phyloP scores from a whole-genome alignment of 1,139 yeast genomes.

The Yamadazyma friedrichii region DNA sequence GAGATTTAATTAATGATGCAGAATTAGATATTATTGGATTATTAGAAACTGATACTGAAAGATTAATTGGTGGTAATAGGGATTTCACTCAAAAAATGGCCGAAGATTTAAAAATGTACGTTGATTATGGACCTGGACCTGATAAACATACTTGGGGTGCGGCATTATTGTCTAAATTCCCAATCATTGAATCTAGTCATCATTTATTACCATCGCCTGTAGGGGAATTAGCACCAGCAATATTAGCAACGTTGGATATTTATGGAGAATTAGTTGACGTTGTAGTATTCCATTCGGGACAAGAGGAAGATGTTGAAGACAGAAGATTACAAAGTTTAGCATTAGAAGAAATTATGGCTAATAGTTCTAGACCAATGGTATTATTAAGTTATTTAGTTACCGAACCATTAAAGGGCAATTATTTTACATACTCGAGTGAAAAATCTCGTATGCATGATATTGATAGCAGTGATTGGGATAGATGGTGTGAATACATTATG shows the following conservation, averaged over 20 bases:
- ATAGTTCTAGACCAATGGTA: conserved; percentile 72
- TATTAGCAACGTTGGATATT: conserved; percentile 90
- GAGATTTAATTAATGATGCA: conserved; percentile 75
- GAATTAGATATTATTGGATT: conserved; percentile 90
- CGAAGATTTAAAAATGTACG: conserved; percentile 91
- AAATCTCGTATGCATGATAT: conserved; percentile 87
- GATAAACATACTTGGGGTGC: conserved; percentile 99
- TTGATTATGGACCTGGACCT: conserved; percentile 97
- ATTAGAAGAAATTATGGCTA: conserved; percentile 77
- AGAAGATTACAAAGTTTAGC: conserved; percentile 82
- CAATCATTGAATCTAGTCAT: conserved; percentile 85
- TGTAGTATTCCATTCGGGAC: conserved; percentile 97
- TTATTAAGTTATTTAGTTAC: conserved; percentile 89
- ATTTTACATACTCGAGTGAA: conserved; percentile 85
- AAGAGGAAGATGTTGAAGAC: conserved; percentile 95
- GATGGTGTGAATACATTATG: conserved; percentile 97
- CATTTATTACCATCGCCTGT: conserved; percentile 92
- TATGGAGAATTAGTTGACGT: conserved; percentile 86
- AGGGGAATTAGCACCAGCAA: conserved; percentile 97
- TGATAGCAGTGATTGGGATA: conserved; percentile 90
- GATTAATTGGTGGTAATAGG: conserved; percentile 91
- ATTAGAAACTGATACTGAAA: conserved; percentile 89
- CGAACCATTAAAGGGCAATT: conserved; percentile 82
- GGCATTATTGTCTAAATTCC: conserved; percentile 88
- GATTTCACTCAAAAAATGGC: conserved; percentile 91